A percentile compares a stretch with the other conserved stretches of the same genome.
phyloP scores from a whole-genome alignment of 345 rosid genomes.

The Aurinia saxatilis region DNA sequence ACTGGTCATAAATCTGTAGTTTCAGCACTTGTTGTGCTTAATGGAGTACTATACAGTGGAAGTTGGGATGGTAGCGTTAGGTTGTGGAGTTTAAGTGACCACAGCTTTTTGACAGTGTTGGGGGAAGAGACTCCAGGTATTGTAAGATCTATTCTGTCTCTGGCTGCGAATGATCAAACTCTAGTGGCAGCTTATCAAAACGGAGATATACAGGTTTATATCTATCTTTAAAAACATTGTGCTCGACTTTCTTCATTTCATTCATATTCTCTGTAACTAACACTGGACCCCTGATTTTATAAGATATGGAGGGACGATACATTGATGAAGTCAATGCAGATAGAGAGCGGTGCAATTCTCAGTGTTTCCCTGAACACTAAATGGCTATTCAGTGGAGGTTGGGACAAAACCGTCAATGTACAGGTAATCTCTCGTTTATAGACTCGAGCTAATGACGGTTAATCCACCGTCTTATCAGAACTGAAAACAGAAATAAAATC shows the following conservation, averaged over 20 bases:
- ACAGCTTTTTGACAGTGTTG: slow-evolving; percentile 62
- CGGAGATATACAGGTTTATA: slow-evolving; percentile 66
- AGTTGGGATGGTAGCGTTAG: slow-evolving; percentile 92
- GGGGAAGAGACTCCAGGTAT: slow-evolving; percentile 52
- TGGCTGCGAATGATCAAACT: slow-evolving; percentile 37
- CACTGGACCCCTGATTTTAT: neutral
- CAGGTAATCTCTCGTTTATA: slow-evolving; percentile 41
- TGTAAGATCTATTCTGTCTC: slow-evolving; percentile 51
- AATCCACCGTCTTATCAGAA: neutral
- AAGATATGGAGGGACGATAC: slow-evolving; percentile 79
- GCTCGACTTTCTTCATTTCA: slow-evolving; percentile 3
- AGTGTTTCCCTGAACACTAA: slow-evolving; percentile 46
- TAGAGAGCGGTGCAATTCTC: slow-evolving; percentile 60
- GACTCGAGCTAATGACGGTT: neutral
- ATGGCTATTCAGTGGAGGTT: slow-evolving; percentile 74
- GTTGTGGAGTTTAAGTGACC: slow-evolving; percentile 83
- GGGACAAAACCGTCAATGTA: slow-evolving; percentile 68
- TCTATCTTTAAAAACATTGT: neutral
- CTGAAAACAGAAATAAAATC: neutral
- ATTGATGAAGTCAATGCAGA: slow-evolving; percentile 42
- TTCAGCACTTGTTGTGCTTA: slow-evolving; percentile 48
- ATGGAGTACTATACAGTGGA: slow-evolving; percentile 81
- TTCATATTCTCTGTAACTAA: slow-evolving; percentile 8
- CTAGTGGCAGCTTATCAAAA: slow-evolving; percentile 68
- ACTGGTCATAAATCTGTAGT: slow-evolving; percentile 86